Conservation (phyloP, 805 yeast species). For the Saccharomycopsis babjevae region DNA sequence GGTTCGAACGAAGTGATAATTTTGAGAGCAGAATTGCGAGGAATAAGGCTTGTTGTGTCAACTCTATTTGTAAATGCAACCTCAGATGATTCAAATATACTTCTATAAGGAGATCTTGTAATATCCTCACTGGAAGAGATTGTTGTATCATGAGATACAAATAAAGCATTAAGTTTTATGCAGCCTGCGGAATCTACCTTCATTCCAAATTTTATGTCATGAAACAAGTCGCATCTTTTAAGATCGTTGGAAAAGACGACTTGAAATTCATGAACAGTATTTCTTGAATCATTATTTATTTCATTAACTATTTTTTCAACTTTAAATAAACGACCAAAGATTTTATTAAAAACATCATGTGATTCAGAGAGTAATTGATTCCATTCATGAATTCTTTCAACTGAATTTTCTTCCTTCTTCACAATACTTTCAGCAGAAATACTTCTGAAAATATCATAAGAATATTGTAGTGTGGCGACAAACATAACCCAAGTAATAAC, state of each 20-base stretch:
- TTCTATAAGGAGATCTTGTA: neutral
- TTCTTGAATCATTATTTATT: neutral
- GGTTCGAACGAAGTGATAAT: neutral
- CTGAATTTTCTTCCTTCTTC: neutral
- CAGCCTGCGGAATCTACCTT: neutral
- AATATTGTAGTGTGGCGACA: neutral
- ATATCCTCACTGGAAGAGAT: neutral
- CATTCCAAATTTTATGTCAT: neutral
- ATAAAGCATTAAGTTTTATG: neutral
- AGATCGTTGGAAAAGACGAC: neutral
- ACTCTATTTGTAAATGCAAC: neutral
- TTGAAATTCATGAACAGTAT: neutral
- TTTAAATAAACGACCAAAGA: neutral
- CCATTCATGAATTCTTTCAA: neutral
- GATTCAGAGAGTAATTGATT: neutral
- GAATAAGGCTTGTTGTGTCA: neutral
- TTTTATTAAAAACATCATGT: neutral
- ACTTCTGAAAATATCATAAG: neutral
- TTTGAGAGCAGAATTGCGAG: neutral
- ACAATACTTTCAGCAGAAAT: neutral
- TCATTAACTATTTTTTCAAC: neutral
- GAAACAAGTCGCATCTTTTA: neutral
- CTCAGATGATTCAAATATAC: neutral
- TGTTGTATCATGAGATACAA: neutral
- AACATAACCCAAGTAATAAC: neutral